These are phyloP conservation scores for Pseudozyma pruni DNA, from an alignment of 1,284 basidiomycete species.

Conservation along the genomic window DNA sequence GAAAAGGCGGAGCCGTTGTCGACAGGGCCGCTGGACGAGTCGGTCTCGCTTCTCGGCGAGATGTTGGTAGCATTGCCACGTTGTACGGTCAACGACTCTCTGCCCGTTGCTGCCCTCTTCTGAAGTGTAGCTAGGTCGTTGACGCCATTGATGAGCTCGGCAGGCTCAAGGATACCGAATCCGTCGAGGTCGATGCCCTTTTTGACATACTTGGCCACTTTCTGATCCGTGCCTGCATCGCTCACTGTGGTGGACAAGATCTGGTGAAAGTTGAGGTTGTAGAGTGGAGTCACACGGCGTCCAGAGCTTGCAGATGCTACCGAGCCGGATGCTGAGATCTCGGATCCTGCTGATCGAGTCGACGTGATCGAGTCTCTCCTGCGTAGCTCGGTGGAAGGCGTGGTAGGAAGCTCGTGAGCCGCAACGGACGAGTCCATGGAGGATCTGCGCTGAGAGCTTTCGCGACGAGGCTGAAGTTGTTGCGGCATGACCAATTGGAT, in stretches of 20 bases:
- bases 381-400: conserved; percentile 21
- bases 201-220: conserved; percentile 88
- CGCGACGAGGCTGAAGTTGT: conserved; percentile 22
- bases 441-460: conserved; percentile 23
- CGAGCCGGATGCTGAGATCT: conserved; percentile 33
- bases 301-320: conserved; percentile 55
- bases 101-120: conserved; percentile 4
- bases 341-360: conserved; percentile 38
- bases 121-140: conserved; percentile 49
- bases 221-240: conserved; percentile 92
- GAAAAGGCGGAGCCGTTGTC: conserved; percentile 36
- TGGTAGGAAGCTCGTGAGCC: conserved; percentile 5
- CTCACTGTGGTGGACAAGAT: conserved; percentile 90
- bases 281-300: conserved; percentile 86
- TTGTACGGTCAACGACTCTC: conserved; percentile 13
- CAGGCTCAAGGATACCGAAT: conserved; percentile 67
- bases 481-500: conserved; percentile 79
- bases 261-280: conserved; percentile 91
- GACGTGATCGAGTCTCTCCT: conserved; percentile 49
- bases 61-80: conserved; percentile 9
- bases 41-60: conserved; percentile 17
- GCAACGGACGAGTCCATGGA: conserved; percentile 37
- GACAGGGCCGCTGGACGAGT: conserved; percentile 18
- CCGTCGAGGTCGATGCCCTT: conserved; percentile 73
- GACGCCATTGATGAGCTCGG: conserved; percentile 51